Percentiles rank a stretch among this genome's conserved stretches.
Conservation (phyloP, 768 basidiomycete species). For the Neoboletus subvelutipes region DNA sequence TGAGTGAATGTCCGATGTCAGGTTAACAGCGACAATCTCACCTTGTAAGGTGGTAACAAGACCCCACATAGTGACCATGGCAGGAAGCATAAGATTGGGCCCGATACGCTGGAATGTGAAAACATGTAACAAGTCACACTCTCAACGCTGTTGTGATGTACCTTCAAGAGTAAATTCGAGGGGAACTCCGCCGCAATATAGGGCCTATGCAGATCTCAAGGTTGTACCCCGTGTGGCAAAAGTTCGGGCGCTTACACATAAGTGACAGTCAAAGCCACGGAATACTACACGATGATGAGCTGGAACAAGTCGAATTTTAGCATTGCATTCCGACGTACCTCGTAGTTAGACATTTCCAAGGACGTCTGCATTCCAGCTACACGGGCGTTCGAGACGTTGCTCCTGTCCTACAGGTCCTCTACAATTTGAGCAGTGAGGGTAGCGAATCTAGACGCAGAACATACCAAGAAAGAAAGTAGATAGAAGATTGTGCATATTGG, state of each 20-base stretch:
- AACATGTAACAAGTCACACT: background rate
- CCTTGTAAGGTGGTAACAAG: conserved; percentile 63
- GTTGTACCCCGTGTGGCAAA: background rate
- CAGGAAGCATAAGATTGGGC: conserved; percentile 60
- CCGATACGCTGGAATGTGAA: conserved; percentile 37
- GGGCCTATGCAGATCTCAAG: conserved; percentile 32
- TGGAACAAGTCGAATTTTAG: background rate
- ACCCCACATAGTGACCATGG: conserved; percentile 69
- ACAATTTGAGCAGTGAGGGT: background rate
- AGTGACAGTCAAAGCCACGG: conserved; percentile 31
- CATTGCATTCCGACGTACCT: conserved; percentile 13
- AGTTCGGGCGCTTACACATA: conserved; percentile 18
- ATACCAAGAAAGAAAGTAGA: conserved; percentile 53
- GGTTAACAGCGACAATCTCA: conserved; percentile 15
- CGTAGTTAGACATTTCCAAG: conserved; percentile 31
- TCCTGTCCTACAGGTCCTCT: conserved; percentile 30
- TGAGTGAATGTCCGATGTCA: background rate
- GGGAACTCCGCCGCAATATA: conserved; percentile 62
- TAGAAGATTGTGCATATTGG: conserved; percentile 52
- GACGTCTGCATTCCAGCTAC: conserved; percentile 61
- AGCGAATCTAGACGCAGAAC: conserved; percentile 13
- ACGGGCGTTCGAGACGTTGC: conserved; percentile 58
- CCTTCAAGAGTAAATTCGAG: conserved; percentile 57
- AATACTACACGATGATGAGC: conserved; percentile 31
- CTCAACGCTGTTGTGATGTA: conserved; percentile 1